Conservation (phyloP, 768 basidiomycete genomes). For the Melanogaster broomeanus region DNA sequence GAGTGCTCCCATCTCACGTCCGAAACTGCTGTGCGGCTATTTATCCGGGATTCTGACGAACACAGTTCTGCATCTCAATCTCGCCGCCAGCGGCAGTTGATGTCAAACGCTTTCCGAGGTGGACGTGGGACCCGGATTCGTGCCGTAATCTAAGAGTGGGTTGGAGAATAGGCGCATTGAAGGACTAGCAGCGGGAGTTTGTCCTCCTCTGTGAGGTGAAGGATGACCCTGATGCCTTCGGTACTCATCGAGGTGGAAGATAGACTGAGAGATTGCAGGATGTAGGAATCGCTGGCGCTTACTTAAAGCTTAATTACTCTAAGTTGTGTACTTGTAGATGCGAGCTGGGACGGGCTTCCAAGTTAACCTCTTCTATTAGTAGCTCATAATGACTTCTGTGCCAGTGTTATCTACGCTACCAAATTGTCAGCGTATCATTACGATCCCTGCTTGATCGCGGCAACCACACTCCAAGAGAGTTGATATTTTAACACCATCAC, state of each 20-base stretch:
- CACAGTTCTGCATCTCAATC: slow-evolving; percentile 93
- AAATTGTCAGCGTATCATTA: slow-evolving; percentile 57
- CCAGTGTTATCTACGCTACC: slow-evolving; percentile 4
- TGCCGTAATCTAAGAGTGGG: slow-evolving; percentile 92
- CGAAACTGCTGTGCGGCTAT: slow-evolving; percentile 81
- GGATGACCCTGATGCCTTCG: slow-evolving; percentile 89
- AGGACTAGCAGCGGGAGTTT: slow-evolving; percentile 94
- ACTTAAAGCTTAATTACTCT: slow-evolving; percentile 53
- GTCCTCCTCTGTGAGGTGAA: slow-evolving; percentile 95
- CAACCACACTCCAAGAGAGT: slow-evolving; percentile 81
- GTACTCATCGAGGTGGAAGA: slow-evolving; percentile 76
- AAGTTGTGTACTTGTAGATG: slow-evolving; percentile 90
- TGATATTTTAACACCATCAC: slow-evolving; percentile 87
- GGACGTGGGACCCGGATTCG: slow-evolving; percentile 90
- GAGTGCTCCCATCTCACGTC: too few species aligned
- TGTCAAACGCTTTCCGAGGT: slow-evolving; percentile 91
- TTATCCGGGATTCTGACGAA: slow-evolving; percentile 95
- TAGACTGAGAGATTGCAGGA: slow-evolving; percentile 55
- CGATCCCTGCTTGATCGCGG: too few species aligned
- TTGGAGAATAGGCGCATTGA: slow-evolving; percentile 82
- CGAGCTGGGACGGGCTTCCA: slow-evolving; percentile 83
- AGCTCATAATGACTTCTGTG: slow-evolving; percentile 68
- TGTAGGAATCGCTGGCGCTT: too few species aligned
- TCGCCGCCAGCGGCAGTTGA: slow-evolving; percentile 94
- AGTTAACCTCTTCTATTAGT: too few species aligned